A percentile compares a stretch with the other conserved stretches of the same genome.
Evolutionary conservation across 805 yeast genomes (phyloP).

Genomic region (Barnettozyma californica): DNA sequence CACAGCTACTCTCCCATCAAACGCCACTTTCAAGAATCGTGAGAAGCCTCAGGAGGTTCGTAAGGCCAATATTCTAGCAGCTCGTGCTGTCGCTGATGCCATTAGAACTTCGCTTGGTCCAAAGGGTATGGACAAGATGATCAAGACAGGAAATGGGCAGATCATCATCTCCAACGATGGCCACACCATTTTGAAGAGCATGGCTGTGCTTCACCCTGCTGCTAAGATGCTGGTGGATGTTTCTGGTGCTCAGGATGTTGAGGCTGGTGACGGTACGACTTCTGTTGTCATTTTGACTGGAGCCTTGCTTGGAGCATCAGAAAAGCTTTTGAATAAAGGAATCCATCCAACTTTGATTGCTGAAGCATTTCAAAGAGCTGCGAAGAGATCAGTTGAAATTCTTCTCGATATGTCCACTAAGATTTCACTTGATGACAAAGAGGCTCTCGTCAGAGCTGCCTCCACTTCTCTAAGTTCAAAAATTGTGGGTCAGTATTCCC

Average conservation of each 20-base stretch:
- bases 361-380: slow-evolving; percentile 91
- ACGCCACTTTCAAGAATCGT: slow-evolving; percentile 88
- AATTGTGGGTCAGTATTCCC: slow-evolving; percentile 90
- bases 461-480: slow-evolving; percentile 90
- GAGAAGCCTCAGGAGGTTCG: slow-evolving; percentile 98
- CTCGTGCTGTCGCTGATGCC: slow-evolving; percentile 97
- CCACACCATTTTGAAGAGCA: slow-evolving; percentile 91
- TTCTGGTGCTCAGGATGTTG: slow-evolving; percentile 96
- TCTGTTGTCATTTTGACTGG: slow-evolving; percentile 96
- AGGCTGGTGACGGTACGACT: slow-evolving; percentile 99
- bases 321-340: slow-evolving; percentile 78
- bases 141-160: slow-evolving; percentile 87
- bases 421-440: slow-evolving; percentile 75
- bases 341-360: slow-evolving; percentile 95
- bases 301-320: slow-evolving; percentile 91
- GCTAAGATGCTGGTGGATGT: slow-evolving; percentile 98
- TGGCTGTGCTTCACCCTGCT: slow-evolving; percentile 98
- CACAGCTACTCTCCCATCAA: slow-evolving; percentile 42
- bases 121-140: slow-evolving; percentile 99
- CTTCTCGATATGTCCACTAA: slow-evolving; percentile 79
- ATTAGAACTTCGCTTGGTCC: slow-evolving; percentile 95
- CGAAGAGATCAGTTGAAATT: slow-evolving; percentile 73
- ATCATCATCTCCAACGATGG: slow-evolving; percentile 97
- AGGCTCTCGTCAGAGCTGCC: slow-evolving; percentile 85
- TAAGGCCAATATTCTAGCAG: slow-evolving; percentile 94